A percentile compares a stretch with the other conserved stretches of the same genome.
phyloP scores from a whole-genome alignment of 2,329 filamentous ascomycete genomes.

The Botrytis byssoidea region DNA sequence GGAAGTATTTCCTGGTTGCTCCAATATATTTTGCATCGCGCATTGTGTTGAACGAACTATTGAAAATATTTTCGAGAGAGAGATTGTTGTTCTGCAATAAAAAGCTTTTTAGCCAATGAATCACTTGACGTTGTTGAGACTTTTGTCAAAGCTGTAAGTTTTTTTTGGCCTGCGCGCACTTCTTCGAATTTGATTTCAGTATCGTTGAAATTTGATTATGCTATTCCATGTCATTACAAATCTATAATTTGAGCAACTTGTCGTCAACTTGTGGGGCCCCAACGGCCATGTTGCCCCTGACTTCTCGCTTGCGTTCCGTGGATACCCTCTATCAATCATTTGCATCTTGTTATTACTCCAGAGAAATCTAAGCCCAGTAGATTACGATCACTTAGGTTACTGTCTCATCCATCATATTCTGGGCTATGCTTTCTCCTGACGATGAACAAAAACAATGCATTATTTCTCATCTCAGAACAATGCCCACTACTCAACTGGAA shows the following conservation, averaged over 20 bases:
- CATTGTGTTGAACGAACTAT: neutral
- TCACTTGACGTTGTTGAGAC: neutral
- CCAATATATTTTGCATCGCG: fast-evolving
- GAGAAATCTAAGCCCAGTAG: fast-evolving
- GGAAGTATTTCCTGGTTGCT: fast-evolving
- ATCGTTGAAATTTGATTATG: neutral
- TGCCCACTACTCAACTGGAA: neutral
- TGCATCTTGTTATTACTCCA: fast-evolving
- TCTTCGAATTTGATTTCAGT: no score
- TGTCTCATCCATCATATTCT: neutral
- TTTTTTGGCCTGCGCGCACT: neutral
- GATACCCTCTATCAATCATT: neutral
- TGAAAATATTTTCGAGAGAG: fast-evolving
- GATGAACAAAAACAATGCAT: neutral
- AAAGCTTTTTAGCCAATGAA: neutral
- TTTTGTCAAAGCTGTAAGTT: neutral
- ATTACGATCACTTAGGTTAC: neutral
- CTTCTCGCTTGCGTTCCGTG: neutral
- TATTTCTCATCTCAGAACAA: neutral
- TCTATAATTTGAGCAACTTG: neutral
- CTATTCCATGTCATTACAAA: neutral
- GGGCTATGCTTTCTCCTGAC: neutral
- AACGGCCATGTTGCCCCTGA: neutral
- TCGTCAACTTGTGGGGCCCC: neutral
- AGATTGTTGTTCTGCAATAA: fast-evolving